phyloP scores from a whole-genome alignment of 106 monocot genomes.

The Iris macrosiphon region DNA sequence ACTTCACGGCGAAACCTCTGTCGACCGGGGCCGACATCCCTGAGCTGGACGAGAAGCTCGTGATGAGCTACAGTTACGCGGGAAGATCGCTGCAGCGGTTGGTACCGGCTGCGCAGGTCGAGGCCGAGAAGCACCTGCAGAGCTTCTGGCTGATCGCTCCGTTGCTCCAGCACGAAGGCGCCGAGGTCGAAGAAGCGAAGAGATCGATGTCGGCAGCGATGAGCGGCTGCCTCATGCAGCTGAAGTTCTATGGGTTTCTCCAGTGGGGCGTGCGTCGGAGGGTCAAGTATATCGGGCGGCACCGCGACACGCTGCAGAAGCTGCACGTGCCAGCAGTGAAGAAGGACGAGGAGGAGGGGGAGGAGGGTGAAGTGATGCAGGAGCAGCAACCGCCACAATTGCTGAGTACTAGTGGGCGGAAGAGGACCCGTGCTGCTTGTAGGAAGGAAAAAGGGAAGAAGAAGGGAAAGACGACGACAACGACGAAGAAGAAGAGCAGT shows the following conservation, averaged over 20 bases:
- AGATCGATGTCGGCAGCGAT: background rate
- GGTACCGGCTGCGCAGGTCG: conserved; percentile 29
- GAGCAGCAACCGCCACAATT: conserved; percentile 1
- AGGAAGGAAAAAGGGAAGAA: conserved; percentile 4
- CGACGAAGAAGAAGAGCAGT: background rate
- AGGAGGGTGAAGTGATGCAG: background rate
- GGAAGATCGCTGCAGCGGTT: conserved; percentile 34
- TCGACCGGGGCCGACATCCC: conserved; percentile 9
- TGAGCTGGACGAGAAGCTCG: conserved; percentile 88
- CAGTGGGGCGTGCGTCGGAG: conserved; percentile 64
- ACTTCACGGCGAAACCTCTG: conserved; percentile 23
- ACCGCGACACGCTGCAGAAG: conserved; percentile 9
- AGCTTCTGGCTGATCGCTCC: conserved; percentile 67
- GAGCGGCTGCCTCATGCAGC: background rate
- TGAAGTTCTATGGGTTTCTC: conserved; percentile 18
- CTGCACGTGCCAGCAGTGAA: background rate
- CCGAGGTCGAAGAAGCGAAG: conserved; percentile 1
- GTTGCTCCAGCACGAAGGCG: background rate
- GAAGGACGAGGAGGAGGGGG: background rate
- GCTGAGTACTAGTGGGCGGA: conserved; percentile 2
- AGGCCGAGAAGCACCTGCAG: conserved; percentile 26
- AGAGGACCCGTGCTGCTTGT: conserved; percentile 18
- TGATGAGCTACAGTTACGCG: conserved; percentile 78
- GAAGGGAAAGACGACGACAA: conserved; percentile 14
- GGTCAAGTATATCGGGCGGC: conserved; percentile 49